Conservation (phyloP, 257 asterid genomes). For the Craterostigma plantagineum region DNA sequence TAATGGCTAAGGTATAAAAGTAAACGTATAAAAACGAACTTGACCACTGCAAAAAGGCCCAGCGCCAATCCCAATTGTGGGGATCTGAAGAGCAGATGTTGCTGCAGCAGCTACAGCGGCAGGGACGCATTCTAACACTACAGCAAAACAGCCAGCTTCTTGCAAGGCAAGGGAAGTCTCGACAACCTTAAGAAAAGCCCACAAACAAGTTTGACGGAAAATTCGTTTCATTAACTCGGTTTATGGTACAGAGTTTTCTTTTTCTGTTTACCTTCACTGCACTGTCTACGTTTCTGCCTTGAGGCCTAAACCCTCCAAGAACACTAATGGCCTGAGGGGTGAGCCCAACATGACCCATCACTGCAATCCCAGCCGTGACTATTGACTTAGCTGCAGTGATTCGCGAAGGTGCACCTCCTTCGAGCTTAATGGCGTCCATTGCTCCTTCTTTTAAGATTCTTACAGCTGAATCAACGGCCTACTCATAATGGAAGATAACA, state of each 20-base stretch:
- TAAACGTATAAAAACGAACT: conserved; percentile 26
- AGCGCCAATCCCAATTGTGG: conserved; percentile 92
- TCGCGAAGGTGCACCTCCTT: conserved; percentile 94
- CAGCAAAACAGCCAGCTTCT: conserved; percentile 80
- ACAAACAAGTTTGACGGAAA: too few relatives aligned
- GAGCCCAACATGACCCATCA: conserved; percentile 89
- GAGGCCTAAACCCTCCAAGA: conserved; percentile 93
- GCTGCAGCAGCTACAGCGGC: conserved; percentile 90
- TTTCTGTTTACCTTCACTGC: conserved; percentile 96
- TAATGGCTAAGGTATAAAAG: too few relatives aligned
- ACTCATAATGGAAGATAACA: conserved; percentile 13
- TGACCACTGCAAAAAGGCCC: conserved; percentile 92
- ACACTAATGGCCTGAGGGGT: conserved; percentile 97
- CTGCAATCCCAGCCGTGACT: conserved; percentile 94
- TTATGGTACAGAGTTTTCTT: too few relatives aligned
- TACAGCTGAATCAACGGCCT: conserved; percentile 85
- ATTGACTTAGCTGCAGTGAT: conserved; percentile 91
- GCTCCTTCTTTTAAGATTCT: conserved; percentile 80
- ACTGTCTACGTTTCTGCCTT: conserved; percentile 65
- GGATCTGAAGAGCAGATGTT: conserved; percentile 70
- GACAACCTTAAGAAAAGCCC: conserved; percentile 75
- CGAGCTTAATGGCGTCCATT: conserved; percentile 89
- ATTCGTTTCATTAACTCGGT: too few relatives aligned
- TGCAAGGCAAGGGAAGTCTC: conserved; percentile 77
- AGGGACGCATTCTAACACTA: conserved; percentile 86